Percentiles rank a stretch among this genome's conserved stretches.
Evolutionary conservation across 2,329 filamentous ascomycete species (phyloP).

Genomic region (Graphium sp.): DNA sequence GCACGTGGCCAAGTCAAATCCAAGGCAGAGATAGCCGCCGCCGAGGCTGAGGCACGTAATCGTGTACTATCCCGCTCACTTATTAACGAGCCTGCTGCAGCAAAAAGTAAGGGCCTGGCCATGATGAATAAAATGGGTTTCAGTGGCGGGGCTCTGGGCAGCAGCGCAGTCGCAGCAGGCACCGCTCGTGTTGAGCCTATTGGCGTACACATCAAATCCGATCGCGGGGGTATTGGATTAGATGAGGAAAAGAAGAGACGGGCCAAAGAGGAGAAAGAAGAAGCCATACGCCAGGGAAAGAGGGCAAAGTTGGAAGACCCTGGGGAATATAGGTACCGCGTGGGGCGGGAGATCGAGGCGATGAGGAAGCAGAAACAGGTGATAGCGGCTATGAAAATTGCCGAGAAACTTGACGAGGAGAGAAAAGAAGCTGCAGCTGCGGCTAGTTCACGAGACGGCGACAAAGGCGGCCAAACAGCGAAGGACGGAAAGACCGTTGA

Average conservation of each 20-base stretch:
- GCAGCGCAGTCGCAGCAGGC: conserved; percentile 22
- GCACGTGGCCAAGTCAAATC: conserved; percentile 54
- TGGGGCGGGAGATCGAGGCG: conserved; percentile 53
- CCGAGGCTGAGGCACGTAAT: conserved; percentile 57
- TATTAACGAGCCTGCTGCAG: conserved; percentile 35
- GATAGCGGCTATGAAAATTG: conserved; percentile 64
- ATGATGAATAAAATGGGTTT: conserved; percentile 99
- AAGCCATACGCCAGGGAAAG: conserved; percentile 33
- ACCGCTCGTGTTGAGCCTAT: conserved; percentile 46
- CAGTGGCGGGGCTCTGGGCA: conserved; percentile 59
- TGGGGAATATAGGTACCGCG: conserved; percentile 55
- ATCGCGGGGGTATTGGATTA: conserved; percentile 67
- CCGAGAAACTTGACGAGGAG: conserved; percentile 58
- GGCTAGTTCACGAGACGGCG: conserved; percentile 9
- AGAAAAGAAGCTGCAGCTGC: conserved; percentile 10
- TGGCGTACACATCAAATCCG: conserved; percentile 58
- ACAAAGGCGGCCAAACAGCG: conserved; percentile 7
- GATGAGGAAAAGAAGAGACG: conserved; percentile 74
- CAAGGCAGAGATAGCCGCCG: conserved; percentile 66
- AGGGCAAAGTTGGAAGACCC: conserved; percentile 44
- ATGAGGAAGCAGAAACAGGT: conserved; percentile 52
- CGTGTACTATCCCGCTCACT: conserved; percentile 60
- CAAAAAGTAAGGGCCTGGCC: conserved; percentile 69
- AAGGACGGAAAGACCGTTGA: conserved; percentile 13
- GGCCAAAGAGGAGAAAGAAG: conserved; percentile 42